phyloP scores from a whole-genome alignment of 2,329 filamentous ascomycete species.

The Fusarium floridanum region DNA sequence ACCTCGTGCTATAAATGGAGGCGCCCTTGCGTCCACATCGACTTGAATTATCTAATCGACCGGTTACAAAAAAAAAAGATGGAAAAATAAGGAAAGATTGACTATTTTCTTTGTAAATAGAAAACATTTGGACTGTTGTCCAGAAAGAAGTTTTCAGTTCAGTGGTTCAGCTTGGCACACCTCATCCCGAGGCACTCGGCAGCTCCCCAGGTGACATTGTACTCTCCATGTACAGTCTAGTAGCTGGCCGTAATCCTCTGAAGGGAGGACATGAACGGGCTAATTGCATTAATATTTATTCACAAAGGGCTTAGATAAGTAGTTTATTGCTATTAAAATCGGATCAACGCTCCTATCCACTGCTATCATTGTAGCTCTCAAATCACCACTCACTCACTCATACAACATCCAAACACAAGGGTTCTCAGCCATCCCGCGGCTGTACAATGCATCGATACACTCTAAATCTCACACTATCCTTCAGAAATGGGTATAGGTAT shows the following conservation, averaged over 20 bases:
- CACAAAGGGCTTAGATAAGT: not conserved
- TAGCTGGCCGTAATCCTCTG: not conserved
- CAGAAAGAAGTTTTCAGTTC: not conserved
- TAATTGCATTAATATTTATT: not conserved
- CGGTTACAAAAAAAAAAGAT: not conserved
- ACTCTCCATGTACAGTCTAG: not conserved
- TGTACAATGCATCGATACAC: not conserved
- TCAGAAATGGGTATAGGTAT: slow-evolving; percentile 25
- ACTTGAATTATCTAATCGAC: not conserved
- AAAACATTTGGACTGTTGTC: not conserved
- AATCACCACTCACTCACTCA: not conserved
- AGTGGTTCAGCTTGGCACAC: not conserved
- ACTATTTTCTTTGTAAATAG: not conserved
- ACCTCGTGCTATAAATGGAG: not conserved
- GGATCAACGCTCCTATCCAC: not conserved
- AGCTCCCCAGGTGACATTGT: not conserved
- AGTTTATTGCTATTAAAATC: not conserved
- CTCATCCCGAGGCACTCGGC: too few species aligned
- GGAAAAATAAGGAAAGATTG: not conserved
- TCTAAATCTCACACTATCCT: slow-evolving; percentile 18
- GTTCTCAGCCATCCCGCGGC: not conserved
- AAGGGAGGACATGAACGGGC: not conserved
- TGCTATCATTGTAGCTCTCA: not conserved
- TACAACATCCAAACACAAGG: not conserved
- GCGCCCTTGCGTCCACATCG: not conserved